Evolutionary conservation across 345 rosid species (phyloP).

Genomic region (Durio zibethinus): DNA sequence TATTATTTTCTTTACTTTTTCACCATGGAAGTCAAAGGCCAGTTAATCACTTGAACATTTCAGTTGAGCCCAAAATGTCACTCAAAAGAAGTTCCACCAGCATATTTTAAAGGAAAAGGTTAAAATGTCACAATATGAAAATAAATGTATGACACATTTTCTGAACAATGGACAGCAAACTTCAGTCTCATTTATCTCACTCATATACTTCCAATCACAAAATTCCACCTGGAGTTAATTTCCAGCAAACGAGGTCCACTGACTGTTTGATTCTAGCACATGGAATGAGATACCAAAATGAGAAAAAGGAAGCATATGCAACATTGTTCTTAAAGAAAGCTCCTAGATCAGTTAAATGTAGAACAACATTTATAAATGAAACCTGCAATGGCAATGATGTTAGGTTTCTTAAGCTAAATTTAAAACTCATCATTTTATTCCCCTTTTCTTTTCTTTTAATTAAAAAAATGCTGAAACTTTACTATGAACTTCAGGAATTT

Average conservation of each 20-base stretch:
- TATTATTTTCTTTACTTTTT: neutral
- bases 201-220: neutral
- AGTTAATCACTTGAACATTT: neutral
- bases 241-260: neutral
- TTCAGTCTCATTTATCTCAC: neutral
- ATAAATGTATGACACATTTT: neutral
- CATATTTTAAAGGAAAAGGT: neutral
- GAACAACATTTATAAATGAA: neutral
- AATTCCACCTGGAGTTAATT: neutral
- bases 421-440: neutral
- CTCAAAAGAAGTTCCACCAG: neutral
- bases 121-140: neutral
- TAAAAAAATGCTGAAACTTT: neutral
- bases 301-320: neutral
- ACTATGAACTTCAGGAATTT: neutral
- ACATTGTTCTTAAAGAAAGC: neutral
- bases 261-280: neutral
- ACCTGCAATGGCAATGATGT: neutral
- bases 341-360: neutral
- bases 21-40: neutral
- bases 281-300: neutral
- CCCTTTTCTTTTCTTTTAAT: neutral
- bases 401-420: neutral
- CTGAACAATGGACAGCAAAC: neutral
- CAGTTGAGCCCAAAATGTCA: neutral